These are phyloP conservation scores for Saprolegnia diclina DNA, from an alignment of 352 stramenopile genomes.

Conservation along the genomic window DNA sequence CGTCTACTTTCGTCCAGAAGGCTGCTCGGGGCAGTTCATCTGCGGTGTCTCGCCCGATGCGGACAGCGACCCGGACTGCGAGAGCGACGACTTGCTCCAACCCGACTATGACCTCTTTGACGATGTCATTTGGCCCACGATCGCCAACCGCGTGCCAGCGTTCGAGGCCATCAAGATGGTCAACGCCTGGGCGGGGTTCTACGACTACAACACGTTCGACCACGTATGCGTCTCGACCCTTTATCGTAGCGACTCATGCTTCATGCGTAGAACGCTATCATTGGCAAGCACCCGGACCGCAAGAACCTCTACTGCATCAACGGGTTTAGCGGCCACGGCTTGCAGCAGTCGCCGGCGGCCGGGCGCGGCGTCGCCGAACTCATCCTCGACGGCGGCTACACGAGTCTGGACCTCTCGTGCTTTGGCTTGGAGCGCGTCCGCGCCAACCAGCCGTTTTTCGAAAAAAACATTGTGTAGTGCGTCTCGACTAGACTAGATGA, in stretches of 20 bases:
- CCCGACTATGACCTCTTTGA: constrained; percentile 70
- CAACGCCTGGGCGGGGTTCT: constrained; percentile 72
- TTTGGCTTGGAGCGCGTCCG: constrained; percentile 70
- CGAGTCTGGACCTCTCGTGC: constrained; percentile 63
- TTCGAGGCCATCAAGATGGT: constrained; percentile 81
- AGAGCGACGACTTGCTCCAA: constrained; percentile 65
- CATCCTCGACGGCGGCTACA: constrained; percentile 59
- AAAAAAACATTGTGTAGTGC: constrained; percentile 66
- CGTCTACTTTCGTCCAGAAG: constrained; percentile 79
- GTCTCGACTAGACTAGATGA: background rate
- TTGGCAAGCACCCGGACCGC: constrained; percentile 67
- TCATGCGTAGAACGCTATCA: constrained; percentile 66
- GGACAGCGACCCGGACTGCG: constrained; percentile 57
- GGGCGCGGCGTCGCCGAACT: constrained; percentile 72
- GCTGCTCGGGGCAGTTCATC: constrained; percentile 59
- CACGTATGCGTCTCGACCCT: constrained; percentile 38
- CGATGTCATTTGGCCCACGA: constrained; percentile 74
- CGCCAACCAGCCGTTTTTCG: constrained; percentile 41
- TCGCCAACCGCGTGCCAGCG: constrained; percentile 60
- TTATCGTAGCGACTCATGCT: background rate
- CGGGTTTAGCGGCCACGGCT: constrained; percentile 75
- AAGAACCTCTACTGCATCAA: constrained; percentile 81
- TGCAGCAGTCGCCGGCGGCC: constrained; percentile 73
- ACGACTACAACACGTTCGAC: constrained; percentile 86
- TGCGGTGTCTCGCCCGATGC: constrained; percentile 57